These are phyloP conservation scores for Colletotrichum viniferum DNA, from an alignment of 2,329 filamentous ascomycete genomes.

Conservation along the genomic window DNA sequence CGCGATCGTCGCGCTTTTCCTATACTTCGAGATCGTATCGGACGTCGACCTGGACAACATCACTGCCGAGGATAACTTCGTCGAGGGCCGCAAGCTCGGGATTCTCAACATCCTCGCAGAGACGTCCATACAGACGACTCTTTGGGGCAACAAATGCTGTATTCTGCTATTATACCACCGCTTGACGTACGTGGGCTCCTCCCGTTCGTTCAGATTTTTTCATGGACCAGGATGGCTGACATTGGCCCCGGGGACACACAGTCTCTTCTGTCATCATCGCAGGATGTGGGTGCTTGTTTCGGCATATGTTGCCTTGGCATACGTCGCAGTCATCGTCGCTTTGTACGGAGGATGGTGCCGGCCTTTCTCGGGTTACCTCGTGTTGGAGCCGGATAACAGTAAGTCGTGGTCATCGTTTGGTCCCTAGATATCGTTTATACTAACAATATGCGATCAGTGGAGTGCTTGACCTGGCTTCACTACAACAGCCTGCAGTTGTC, in stretches of 20 bases:
- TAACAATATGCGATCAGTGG: neutral
- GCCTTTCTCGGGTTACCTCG: slow-evolving; percentile 12
- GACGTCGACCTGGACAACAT: neutral
- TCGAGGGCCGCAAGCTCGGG: neutral
- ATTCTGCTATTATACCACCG: slow-evolving; percentile 10
- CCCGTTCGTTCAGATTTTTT: neutral
- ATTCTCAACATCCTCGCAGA: slow-evolving; percentile 9
- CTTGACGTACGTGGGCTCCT: neutral
- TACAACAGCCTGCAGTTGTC: slow-evolving; percentile 17
- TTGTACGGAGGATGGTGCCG: slow-evolving; percentile 18
- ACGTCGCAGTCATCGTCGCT: slow-evolving; percentile 4
- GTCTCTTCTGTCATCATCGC: slow-evolving; percentile 2
- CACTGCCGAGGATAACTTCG: neutral
- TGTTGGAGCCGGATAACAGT: neutral
- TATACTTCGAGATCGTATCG: neutral
- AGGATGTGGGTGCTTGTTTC: neutral
- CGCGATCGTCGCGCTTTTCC: neutral
- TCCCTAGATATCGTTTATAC: neutral
- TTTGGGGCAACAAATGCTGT: slow-evolving; percentile 20
- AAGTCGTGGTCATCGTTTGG: neutral
- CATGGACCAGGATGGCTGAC: neutral
- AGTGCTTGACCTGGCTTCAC: slow-evolving; percentile 10
- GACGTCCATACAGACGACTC: slow-evolving; percentile 15
- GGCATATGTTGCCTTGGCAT: neutral
- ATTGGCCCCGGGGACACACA: neutral